phyloP scores from a whole-genome alignment of 2,329 filamentous ascomycete genomes.

The Alternaria dauci region DNA sequence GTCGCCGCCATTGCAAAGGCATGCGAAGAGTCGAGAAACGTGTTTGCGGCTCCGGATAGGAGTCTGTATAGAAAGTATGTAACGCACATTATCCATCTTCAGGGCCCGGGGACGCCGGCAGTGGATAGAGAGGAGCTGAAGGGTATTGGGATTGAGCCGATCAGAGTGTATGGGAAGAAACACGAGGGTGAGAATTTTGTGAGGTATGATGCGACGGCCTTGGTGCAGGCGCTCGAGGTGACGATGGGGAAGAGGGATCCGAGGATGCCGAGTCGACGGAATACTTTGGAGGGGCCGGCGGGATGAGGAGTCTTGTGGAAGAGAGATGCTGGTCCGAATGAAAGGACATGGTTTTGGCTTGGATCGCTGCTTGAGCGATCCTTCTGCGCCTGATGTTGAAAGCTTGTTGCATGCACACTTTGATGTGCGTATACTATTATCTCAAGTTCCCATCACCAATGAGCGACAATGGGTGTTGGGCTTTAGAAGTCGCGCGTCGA shows the following conservation, averaged over 20 bases:
- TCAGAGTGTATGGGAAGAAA: constrained; percentile 77
- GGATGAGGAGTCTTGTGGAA: not conserved
- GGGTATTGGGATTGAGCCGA: constrained; percentile 75
- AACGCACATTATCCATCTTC: constrained; percentile 83
- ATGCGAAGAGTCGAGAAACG: constrained; percentile 60
- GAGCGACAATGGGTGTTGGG: no score
- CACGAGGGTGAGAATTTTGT: constrained; percentile 63
- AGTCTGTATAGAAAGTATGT: constrained; percentile 73
- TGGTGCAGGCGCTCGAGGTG: constrained; percentile 78
- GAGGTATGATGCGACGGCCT: constrained; percentile 77
- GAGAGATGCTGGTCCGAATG: no score
- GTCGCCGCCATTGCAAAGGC: constrained; percentile 80
- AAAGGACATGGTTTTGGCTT: not conserved
- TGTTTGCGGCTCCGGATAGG: constrained; percentile 15
- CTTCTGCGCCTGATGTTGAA: no score
- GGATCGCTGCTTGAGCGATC: not conserved
- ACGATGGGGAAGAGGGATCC: constrained; percentile 74
- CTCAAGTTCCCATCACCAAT: not conserved
- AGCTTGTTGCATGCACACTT: no score
- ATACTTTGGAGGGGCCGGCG: constrained; percentile 55
- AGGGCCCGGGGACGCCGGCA: constrained; percentile 72
- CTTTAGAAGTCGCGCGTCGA: not conserved
- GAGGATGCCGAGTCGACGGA: constrained; percentile 63
- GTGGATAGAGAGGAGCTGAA: constrained; percentile 73
- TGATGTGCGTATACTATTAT: no score